These are phyloP conservation scores for Paecilomyces variotii DNA, from an alignment of 2,329 filamentous ascomycete genomes.

Conservation along the genomic window DNA sequence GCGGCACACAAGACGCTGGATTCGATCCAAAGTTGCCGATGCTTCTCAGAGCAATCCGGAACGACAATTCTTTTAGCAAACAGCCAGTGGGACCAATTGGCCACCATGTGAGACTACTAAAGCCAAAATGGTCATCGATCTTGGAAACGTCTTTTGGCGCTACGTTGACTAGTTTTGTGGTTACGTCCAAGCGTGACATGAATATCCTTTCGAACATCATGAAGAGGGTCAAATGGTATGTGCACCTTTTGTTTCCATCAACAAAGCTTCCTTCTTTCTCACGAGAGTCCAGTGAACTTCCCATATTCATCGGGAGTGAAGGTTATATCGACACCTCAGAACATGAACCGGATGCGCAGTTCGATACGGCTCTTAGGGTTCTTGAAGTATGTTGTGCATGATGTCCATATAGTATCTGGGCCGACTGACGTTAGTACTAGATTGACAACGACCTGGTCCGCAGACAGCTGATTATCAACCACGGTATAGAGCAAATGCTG, in stretches of 20 bases:
- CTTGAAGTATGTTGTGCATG: slow-evolving; percentile 46
- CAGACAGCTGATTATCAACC: slow-evolving; percentile 74
- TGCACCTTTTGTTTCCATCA: slow-evolving; percentile 4
- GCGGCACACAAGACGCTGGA: slow-evolving; percentile 53
- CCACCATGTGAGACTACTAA: slow-evolving; percentile 63
- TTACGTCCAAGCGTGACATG: slow-evolving; percentile 69
- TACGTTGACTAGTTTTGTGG: slow-evolving; percentile 68
- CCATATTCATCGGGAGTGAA: slow-evolving; percentile 58
- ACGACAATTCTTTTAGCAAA: slow-evolving; percentile 59
- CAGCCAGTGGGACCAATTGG: slow-evolving; percentile 81
- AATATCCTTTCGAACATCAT: slow-evolving; percentile 60
- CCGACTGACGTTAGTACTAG: slow-evolving; percentile 29
- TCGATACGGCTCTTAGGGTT: slow-evolving; percentile 71
- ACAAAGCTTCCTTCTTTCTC: slow-evolving; percentile 5
- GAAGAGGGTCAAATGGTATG: slow-evolving; percentile 46
- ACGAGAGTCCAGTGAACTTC: slow-evolving; percentile 35
- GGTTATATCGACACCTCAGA: slow-evolving; percentile 48
- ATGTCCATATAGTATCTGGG: background rate
- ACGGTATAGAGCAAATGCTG: slow-evolving; percentile 75
- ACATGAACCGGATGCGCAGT: slow-evolving; percentile 65
- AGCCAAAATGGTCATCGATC: slow-evolving; percentile 75
- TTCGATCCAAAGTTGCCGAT: slow-evolving; percentile 57
- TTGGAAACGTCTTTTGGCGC: slow-evolving; percentile 70
- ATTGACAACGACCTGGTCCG: slow-evolving; percentile 73
- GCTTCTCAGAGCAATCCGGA: slow-evolving; percentile 60